Conservation (phyloP, 2,329 filamentous ascomycete genomes). For the Nigrospora sphaerica region DNA sequence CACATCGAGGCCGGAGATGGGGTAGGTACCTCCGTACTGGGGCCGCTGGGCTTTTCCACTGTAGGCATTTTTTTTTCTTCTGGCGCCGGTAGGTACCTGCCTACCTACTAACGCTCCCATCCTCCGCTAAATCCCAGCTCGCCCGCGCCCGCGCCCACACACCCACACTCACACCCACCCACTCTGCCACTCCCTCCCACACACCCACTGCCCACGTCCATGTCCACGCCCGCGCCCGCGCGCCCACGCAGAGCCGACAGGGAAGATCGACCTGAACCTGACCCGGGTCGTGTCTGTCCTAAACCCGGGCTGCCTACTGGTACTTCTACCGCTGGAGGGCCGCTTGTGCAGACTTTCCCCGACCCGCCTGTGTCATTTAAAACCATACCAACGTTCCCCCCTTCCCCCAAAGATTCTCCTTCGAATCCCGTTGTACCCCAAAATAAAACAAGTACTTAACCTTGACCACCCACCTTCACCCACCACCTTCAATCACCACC, state of each 20-base stretch:
- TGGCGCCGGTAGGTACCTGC: not conserved
- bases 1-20: slow-evolving; percentile 4
- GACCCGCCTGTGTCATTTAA: slow-evolving; percentile 25
- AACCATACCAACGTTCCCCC: slow-evolving; percentile 24
- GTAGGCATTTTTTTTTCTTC: not conserved
- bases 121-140: too few relatives aligned
- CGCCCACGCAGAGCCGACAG: not conserved
- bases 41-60: not conserved
- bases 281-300: not conserved
- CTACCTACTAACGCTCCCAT: too few relatives aligned
- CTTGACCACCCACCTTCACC: not conserved
- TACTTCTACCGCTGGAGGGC: not conserved
- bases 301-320: too few relatives aligned
- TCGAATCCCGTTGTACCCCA: slow-evolving; percentile 18
- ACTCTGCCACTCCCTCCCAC: not conserved
- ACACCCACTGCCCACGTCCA: not conserved
- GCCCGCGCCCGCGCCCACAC: too few relatives aligned
- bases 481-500: not conserved
- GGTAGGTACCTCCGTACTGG: slow-evolving; percentile 3
- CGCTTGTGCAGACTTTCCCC: slow-evolving; percentile 14
- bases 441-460: slow-evolving; percentile 7
- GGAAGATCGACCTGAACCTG: not conserved
- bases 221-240: not conserved
- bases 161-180: too few relatives aligned
- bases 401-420: slow-evolving; percentile 20